A percentile compares a stretch with the other conserved stretches of the same genome.
These are phyloP conservation scores for Viola pubescens DNA, from an alignment of 441 rosid genomes.

Conservation along the genomic window DNA sequence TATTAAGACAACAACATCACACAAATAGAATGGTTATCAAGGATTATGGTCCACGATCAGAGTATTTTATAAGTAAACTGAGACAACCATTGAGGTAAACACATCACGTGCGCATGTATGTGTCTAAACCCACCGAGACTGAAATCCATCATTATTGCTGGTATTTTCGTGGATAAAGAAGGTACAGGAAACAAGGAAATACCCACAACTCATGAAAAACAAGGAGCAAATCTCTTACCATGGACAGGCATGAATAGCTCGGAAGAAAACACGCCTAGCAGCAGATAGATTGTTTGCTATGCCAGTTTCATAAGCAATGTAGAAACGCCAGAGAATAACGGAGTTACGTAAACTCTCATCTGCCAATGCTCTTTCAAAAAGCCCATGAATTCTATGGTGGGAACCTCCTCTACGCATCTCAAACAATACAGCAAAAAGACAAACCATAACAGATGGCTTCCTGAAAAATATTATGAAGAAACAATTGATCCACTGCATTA, in stretches of 20 bases:
- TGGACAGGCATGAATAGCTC: constrained; percentile 92
- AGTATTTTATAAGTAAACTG: too few species aligned
- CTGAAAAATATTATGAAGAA: constrained; percentile 26
- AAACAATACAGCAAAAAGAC: constrained; percentile 77
- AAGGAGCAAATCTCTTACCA: constrained; percentile 42
- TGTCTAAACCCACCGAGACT: too few species aligned
- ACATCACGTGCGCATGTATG: too few species aligned
- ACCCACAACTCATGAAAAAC: background rate
- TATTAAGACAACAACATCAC: too few species aligned
- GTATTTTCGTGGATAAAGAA: background rate
- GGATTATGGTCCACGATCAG: too few species aligned
- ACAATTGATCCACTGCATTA: background rate
- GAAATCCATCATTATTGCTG: too few species aligned
- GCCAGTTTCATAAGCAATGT: constrained; percentile 73
- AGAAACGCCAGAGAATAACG: constrained; percentile 78
- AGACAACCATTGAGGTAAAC: too few species aligned
- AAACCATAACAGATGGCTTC: constrained; percentile 63
- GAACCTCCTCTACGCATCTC: constrained; percentile 72
- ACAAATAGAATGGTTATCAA: too few species aligned
- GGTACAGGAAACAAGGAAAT: background rate
- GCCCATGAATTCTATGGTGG: constrained; percentile 61
- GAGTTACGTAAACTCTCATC: constrained; percentile 47
- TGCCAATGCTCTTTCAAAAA: constrained; percentile 85
- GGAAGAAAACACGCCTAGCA: constrained; percentile 71
- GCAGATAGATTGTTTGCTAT: constrained; percentile 49